Base-by-base conservation (phyloP, 305 asterid genomes). In the Lippia alba region DNA sequence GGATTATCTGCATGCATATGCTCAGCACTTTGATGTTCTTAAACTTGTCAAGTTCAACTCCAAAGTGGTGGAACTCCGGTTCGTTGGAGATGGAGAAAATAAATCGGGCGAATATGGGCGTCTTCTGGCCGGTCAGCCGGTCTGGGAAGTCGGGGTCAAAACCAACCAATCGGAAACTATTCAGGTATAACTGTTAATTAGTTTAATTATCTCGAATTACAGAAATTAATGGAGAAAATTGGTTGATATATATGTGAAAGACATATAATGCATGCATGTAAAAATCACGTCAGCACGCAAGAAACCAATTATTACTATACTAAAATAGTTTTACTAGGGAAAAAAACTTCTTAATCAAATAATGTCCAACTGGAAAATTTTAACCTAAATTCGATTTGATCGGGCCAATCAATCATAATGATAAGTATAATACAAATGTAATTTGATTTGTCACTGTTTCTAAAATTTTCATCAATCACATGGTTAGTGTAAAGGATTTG, bases 131-230 rank as follows among this genome's bases (percentile, higher is more conserved):
- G 96, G 94, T 12, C 80, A 61, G 20, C 94, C 96, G 0, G 82
- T 81, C 30, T 92, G 98, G 98, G 94, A 90, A 73, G 94, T 92
- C 75, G 91, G 90, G 46, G 91, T 90, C 48, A 83, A 44, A 66
- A 78, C 83, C 51, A 41, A n/a, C 59, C 80, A 74, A 20, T 85
- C 91, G 24, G 88, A 85, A 49, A 65, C 65, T 55, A 66, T 84
- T 76, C 74, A 89, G 97, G 97, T 91, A 60, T 53, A 19, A 2
- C 57, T 33, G 12, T 45, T 34, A 0, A 8, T 39, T 16, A 6
- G 10, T 36, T 36, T 36, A 2, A 36, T 36, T 15, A n/a, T 51
- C 6, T 18, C 24, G 57, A 62, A 50, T 64, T 64, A 64, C 55
- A 15, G 48, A 64, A 24, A 41, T 57, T 41, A 34, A 67, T 44